Conservation (phyloP, 345 rosid species). For the Ricinus communis region DNA sequence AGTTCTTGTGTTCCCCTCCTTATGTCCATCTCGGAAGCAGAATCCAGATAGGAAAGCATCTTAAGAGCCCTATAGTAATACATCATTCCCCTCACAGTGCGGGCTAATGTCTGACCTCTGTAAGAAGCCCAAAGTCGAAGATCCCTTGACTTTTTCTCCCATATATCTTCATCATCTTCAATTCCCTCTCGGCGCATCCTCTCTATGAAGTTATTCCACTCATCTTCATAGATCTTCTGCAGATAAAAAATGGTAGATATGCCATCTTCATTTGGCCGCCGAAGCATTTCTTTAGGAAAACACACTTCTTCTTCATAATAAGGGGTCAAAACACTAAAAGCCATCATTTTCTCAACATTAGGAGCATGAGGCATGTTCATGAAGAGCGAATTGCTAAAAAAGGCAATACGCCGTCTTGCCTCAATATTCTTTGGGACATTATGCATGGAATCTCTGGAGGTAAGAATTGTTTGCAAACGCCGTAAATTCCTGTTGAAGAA, state of each 20-base stretch:
- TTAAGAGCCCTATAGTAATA: conserved; percentile 81
- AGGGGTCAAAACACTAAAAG: conserved; percentile 89
- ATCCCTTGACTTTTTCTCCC: conserved; percentile 63
- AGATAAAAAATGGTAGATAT: conserved; percentile 80
- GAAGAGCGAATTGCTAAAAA: conserved; percentile 88
- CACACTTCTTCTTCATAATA: conserved; percentile 85
- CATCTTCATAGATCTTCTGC: conserved; percentile 81
- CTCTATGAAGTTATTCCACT: conserved; percentile 85
- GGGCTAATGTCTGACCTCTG: conserved; percentile 91
- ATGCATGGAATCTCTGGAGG: conserved; percentile 80
- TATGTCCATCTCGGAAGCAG: conserved; percentile 83
- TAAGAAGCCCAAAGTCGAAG: conserved; percentile 94
- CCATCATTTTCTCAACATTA: conserved; percentile 87
- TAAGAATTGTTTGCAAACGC: conserved; percentile 71
- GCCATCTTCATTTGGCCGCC: conserved; percentile 82
- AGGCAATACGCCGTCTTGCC: conserved; percentile 87
- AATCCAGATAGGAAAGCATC: conserved; percentile 84
- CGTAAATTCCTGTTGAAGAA: conserved; percentile 64
- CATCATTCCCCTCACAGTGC: conserved; percentile 96
- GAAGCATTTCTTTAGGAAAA: conserved; percentile 63
- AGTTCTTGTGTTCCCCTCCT: conserved; percentile 53
- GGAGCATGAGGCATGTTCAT: conserved; percentile 96
- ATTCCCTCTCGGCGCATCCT: conserved; percentile 81
- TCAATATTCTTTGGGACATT: conserved; percentile 73
- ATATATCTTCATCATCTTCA: conserved; percentile 66